Conservation (phyloP, 1,284 basidiomycete genomes). For the Pseudozyma pruni region DNA sequence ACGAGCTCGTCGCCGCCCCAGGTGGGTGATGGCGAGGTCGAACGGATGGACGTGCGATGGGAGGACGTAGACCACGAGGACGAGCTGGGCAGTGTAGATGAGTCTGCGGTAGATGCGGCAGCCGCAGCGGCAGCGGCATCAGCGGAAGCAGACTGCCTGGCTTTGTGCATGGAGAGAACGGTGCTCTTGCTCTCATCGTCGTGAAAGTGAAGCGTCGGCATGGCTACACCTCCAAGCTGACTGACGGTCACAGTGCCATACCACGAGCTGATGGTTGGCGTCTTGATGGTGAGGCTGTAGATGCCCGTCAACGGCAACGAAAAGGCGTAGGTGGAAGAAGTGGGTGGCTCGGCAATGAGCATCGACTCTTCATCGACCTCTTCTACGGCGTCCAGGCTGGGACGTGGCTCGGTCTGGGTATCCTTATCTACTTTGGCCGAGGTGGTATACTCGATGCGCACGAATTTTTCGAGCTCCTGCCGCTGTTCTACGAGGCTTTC, state of each 20-base stretch:
- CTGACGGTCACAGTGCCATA: constrained; percentile 78
- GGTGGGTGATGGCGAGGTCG: constrained; percentile 51
- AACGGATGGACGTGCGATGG: constrained; percentile 7
- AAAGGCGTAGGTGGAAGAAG: constrained; percentile 81
- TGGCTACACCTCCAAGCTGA: constrained; percentile 85
- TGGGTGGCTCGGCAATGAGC: constrained; percentile 49
- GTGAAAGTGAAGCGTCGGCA: constrained; percentile 92
- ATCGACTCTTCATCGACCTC: constrained; percentile 25
- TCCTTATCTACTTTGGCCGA: constrained; percentile 67
- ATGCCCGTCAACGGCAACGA: constrained; percentile 87
- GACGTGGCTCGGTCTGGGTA: constrained; percentile 55
- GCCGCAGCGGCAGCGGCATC: constrained; percentile 18
- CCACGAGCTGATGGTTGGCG: constrained; percentile 74
- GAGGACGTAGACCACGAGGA: constrained; percentile 10
- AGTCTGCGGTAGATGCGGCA: background rate
- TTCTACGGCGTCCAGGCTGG: constrained; percentile 71
- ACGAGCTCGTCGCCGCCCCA: constrained; percentile 75
- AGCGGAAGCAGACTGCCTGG: constrained; percentile 17
- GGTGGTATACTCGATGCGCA: constrained; percentile 78
- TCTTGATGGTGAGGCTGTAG: constrained; percentile 87
- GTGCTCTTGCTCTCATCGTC: constrained; percentile 76
- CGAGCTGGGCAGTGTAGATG: constrained; percentile 3
- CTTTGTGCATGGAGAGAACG: constrained; percentile 44
- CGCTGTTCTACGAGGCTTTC: constrained; percentile 75
- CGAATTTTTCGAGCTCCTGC: constrained; percentile 79